Evolutionary conservation across 352 stramenopile genomes (phyloP).

Genomic region (Pythium coloratum): DNA sequence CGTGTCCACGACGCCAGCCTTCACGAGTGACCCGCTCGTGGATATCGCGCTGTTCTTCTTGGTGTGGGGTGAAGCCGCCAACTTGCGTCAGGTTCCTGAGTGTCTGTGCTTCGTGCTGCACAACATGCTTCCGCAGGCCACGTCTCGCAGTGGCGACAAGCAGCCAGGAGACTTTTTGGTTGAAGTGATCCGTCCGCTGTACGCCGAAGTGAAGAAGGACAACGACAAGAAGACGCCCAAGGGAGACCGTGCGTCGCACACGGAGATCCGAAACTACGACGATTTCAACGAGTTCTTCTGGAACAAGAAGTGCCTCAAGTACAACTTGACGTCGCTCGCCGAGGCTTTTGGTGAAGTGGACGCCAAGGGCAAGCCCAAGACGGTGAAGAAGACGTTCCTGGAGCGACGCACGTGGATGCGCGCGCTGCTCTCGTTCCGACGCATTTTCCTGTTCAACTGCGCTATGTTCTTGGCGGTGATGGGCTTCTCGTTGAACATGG

Average conservation of each 20-base stretch:
- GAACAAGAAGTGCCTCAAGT: conserved; percentile 84
- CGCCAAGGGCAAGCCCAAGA: conserved; percentile 76
- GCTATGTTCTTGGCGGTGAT: conserved; percentile 62
- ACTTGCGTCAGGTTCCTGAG: conserved; percentile 78
- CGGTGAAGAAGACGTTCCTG: conserved; percentile 82
- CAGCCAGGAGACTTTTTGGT: conserved; percentile 69
- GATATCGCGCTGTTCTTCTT: conserved; percentile 85
- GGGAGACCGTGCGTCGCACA: conserved; percentile 61
- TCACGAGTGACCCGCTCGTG: conserved; percentile 70
- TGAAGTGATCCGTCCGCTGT: conserved; percentile 79
- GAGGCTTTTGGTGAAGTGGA: conserved; percentile 70
- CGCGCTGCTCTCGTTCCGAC: conserved; percentile 72
- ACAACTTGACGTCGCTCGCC: conserved; percentile 56
- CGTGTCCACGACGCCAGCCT: conserved; percentile 66
- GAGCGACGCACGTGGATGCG: conserved; percentile 78
- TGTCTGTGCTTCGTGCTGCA: conserved; percentile 79
- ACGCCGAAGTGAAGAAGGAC: conserved; percentile 78
- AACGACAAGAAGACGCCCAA: conserved; percentile 87
- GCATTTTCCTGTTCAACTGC: conserved; percentile 81
- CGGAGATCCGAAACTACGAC: conserved; percentile 84
- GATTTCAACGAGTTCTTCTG: conserved; percentile 90
- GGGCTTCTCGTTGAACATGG: conserved; percentile 71
- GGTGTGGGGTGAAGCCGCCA: conserved; percentile 82
- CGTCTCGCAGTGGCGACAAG: conserved; percentile 57
- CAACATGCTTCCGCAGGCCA: conserved; percentile 64